Conservation (phyloP, 805 yeast species). For the Diddensiella santjacobensis region DNA sequence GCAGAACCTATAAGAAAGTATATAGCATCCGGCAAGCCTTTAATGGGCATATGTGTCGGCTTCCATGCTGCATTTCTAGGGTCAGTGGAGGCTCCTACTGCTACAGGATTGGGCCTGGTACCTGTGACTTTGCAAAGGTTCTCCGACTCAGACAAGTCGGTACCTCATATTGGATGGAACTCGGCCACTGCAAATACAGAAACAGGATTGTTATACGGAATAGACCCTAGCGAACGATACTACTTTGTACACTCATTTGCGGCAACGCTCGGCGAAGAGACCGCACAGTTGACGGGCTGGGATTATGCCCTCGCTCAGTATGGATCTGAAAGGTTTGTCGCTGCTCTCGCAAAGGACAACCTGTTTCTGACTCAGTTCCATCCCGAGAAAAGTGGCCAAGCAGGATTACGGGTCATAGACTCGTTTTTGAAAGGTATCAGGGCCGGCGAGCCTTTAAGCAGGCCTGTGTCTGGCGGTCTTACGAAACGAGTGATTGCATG, state of each 20-base stretch:
- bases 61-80: conserved; percentile 76
- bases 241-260: conserved; percentile 97
- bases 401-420: conserved; percentile 75
- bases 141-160: conserved; percentile 63
- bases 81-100: conserved; percentile 68
- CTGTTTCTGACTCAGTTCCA: conserved; percentile 96
- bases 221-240: conserved; percentile 66
- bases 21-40: conserved; percentile 70
- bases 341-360: conserved; percentile 73
- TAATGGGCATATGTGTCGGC: conserved; percentile 98
- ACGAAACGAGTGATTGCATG: conserved; percentile 94
- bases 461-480: conserved; percentile 46
- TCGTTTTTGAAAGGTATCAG: conserved; percentile 59
- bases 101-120: conserved; percentile 59
- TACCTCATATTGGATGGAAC: conserved; percentile 98
- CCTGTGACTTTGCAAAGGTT: conserved; percentile 56
- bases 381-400: conserved; percentile 95
- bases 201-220: conserved; percentile 46
- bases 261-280: conserved; percentile 42
- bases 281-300: conserved; percentile 50
- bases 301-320: conserved; percentile 67
- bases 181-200: conserved; percentile 28
- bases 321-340: conserved; percentile 75
- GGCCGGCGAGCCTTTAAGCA: conserved; percentile 18
- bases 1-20: conserved; percentile 62